Percentiles rank a stretch among this genome's conserved stretches.
Evolutionary conservation across 768 basidiomycete species (phyloP).

Genomic region (Ramaria rubella): DNA sequence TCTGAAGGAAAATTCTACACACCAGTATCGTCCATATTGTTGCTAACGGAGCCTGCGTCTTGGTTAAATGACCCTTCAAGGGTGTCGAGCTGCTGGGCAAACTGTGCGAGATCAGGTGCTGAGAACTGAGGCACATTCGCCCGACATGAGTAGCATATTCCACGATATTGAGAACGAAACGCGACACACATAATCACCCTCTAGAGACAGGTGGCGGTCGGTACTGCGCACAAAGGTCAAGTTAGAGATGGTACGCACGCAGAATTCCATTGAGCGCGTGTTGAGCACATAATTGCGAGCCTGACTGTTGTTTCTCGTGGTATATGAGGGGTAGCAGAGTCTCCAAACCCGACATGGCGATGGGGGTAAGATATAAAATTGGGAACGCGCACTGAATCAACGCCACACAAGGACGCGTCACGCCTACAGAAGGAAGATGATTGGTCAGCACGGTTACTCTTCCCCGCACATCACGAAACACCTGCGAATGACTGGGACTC

Average conservation of each 20-base stretch:
- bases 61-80: slow-evolving; percentile 56
- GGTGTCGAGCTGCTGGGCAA: slow-evolving; percentile 61
- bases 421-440: background rate
- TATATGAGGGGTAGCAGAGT: slow-evolving; percentile 53
- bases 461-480: too few species aligned
- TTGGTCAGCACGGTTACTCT: background rate
- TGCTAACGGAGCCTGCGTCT: slow-evolving; percentile 38
- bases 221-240: slow-evolving; percentile 25
- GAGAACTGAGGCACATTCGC: slow-evolving; percentile 52
- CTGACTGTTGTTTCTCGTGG: slow-evolving; percentile 70
- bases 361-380: background rate
- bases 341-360: slow-evolving; percentile 53
- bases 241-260: slow-evolving; percentile 41
- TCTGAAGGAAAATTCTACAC: slow-evolving; percentile 9
- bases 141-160: background rate
- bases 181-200: slow-evolving; percentile 38
- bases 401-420: slow-evolving; percentile 9
- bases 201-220: slow-evolving; percentile 37
- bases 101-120: slow-evolving; percentile 69
- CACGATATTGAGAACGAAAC: slow-evolving; percentile 11
- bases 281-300: slow-evolving; percentile 83
- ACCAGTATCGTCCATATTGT: slow-evolving; percentile 93
- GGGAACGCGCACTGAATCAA: background rate
- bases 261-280: slow-evolving; percentile 78
- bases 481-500: background rate